Conservation (phyloP, 192 early-diverging fungal species). For the Entomortierella lignicola region DNA sequence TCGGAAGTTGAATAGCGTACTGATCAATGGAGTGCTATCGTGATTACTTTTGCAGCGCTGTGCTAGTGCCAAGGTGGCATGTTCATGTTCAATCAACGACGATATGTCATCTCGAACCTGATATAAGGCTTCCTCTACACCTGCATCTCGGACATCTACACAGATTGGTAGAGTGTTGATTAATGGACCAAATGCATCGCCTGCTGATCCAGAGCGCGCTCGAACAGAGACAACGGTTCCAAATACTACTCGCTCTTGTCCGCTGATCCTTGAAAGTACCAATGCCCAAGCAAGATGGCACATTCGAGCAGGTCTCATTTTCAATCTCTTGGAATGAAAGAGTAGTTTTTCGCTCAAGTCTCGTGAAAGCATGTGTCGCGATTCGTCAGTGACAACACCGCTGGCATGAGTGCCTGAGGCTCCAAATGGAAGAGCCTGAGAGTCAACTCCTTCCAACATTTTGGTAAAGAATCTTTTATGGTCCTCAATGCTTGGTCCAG, state of each 20-base stretch:
- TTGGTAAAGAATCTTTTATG: not conserved
- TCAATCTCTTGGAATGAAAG: not conserved
- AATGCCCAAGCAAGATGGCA: not conserved
- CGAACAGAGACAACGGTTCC: not conserved
- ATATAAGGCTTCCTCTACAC: not conserved
- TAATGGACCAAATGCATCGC: not conserved
- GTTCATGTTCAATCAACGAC: conserved; percentile 8
- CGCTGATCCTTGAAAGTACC: not conserved
- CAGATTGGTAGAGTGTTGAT: conserved; percentile 10
- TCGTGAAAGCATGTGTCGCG: not conserved
- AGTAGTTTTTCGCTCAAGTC: not conserved
- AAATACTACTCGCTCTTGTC: not conserved
- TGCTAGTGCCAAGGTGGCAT: not conserved
- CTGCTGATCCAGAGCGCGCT: not conserved
- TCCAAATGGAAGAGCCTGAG: not conserved
- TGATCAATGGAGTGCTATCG: not conserved
- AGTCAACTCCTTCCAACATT: not conserved
- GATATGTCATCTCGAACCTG: not conserved
- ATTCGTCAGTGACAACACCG: not conserved
- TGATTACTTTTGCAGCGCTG: conserved; percentile 7
- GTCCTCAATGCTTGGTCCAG: not conserved
- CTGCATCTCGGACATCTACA: conserved; percentile 3
- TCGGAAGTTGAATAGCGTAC: conserved; percentile 12
- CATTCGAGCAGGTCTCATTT: not conserved
- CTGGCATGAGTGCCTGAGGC: not conserved